These are phyloP conservation scores for Penicillium expansum DNA, from an alignment of 2,329 filamentous ascomycete species.

Conservation along the genomic window DNA sequence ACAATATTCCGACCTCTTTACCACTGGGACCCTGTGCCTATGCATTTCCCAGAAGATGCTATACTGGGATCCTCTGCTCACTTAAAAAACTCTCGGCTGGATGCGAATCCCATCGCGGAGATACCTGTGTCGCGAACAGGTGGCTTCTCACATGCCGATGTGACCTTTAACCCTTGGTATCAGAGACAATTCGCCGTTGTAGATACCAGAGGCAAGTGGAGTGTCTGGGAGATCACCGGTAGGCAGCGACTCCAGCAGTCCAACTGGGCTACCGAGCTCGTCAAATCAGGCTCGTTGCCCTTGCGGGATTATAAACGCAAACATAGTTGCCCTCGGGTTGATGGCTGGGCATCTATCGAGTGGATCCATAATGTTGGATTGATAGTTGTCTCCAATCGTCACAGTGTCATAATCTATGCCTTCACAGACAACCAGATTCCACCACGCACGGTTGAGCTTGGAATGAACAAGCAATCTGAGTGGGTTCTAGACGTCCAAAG, in stretches of 20 bases:
- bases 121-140: constrained; percentile 46
- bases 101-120: constrained; percentile 48
- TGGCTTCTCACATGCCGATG: constrained; percentile 50
- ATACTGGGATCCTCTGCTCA: constrained; percentile 5
- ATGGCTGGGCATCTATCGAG: constrained; percentile 46
- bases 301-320: constrained; percentile 16
- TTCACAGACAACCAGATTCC: constrained; percentile 25
- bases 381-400: constrained; percentile 54
- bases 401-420: constrained; percentile 38
- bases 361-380: constrained; percentile 40
- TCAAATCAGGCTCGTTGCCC: constrained; percentile 34
- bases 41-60: constrained; percentile 16
- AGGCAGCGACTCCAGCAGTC: constrained; percentile 29
- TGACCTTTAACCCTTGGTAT: constrained; percentile 60
- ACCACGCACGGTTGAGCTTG: constrained; percentile 37
- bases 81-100: constrained; percentile 43
- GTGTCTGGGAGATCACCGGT: constrained; percentile 46
- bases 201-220: constrained; percentile 55
- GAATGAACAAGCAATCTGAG: constrained; percentile 38
- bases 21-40: constrained; percentile 30
- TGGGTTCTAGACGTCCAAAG: constrained; percentile 57
- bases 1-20: constrained; percentile 49
- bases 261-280: constrained; percentile 29
- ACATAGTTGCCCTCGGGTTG: constrained; percentile 26
- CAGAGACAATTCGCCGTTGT: constrained; percentile 56